These are phyloP conservation scores for Fraxinus baroniana DNA, from an alignment of 305 asterid genomes.

Conservation along the genomic window DNA sequence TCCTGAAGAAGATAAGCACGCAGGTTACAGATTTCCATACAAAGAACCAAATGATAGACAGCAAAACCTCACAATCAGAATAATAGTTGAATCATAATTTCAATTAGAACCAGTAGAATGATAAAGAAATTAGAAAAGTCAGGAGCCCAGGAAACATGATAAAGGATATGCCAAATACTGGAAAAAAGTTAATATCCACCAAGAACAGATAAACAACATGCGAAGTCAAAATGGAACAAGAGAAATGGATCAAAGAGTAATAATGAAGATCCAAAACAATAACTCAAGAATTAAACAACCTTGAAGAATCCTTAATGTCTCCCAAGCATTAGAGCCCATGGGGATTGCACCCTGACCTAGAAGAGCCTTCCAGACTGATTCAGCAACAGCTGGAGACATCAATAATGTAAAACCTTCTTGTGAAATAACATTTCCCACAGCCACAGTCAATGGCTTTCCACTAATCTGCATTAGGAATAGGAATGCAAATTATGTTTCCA, in stretches of 20 bases:
- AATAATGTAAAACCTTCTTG: conserved; percentile 80
- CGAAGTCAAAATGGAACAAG: conserved; percentile 10
- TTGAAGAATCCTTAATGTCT: conserved; percentile 82
- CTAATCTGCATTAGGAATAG: conserved; percentile 53
- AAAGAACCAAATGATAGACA: not conserved
- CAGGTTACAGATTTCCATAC: conserved; percentile 9
- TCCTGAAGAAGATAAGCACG: conserved; percentile 50
- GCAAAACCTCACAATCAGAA: conserved; percentile 4
- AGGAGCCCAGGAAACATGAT: conserved; percentile 9
- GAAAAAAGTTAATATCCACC: conserved; percentile 9
- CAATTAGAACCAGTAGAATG: conserved; percentile 12
- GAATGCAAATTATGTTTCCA: not conserved
- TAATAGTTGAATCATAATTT: conserved; percentile 1
- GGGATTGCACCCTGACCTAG: conserved; percentile 66
- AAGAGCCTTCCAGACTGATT: conserved; percentile 69
- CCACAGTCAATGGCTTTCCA: conserved; percentile 87
- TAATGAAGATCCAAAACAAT: not conserved
- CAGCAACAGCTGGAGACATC: conserved; percentile 68
- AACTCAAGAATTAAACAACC: conserved; percentile 41
- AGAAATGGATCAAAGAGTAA: conserved; percentile 3
- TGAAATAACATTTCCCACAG: conserved; percentile 76
- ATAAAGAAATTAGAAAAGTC: conserved; percentile 16
- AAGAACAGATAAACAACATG: not conserved
- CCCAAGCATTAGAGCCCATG: conserved; percentile 80
- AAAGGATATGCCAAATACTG: not conserved